These are phyloP conservation scores for Liquidambar formosana DNA, from an alignment of 164 flowering plant genomes.

Conservation along the genomic window DNA sequence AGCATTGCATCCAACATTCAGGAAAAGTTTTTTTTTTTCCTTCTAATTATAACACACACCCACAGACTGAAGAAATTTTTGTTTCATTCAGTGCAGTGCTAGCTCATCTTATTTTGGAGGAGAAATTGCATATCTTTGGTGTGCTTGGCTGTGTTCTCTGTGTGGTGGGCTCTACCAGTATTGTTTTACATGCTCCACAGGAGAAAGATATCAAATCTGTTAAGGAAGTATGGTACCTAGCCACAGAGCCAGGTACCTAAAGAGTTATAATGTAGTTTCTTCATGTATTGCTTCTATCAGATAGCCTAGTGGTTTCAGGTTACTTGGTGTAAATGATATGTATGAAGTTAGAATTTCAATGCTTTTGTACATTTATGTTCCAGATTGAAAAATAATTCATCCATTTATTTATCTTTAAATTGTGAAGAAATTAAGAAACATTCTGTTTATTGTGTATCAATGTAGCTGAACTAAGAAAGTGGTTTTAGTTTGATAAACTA, in stretches of 20 bases:
- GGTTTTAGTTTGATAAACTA: not conserved
- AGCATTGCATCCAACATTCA: not conserved
- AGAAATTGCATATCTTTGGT: constrained; percentile 81
- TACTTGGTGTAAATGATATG: not conserved
- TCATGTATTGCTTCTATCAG: not conserved
- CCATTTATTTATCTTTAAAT: not conserved
- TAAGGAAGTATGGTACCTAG: constrained; percentile 82
- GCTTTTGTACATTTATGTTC: not conserved
- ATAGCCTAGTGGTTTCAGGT: not conserved
- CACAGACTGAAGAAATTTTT: not conserved
- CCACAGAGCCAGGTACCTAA: constrained; percentile 75
- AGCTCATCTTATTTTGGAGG: constrained; percentile 89
- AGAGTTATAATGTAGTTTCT: not conserved
- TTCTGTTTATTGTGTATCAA: not conserved
- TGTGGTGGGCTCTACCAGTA: constrained; percentile 81
- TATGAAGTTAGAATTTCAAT: not conserved
- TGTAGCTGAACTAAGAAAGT: not conserved
- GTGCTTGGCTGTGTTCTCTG: constrained; percentile 86
- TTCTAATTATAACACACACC: not conserved
- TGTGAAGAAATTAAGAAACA: not conserved
- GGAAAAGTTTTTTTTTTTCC: constrained; percentile 1
- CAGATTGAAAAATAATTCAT: not conserved
- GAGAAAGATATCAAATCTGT: constrained; percentile 75
- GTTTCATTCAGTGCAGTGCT: constrained; percentile 79
- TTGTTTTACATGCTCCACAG: constrained; percentile 91